Base-by-base conservation (phyloP, 1,284 basidiomycete species). In the Pulveroboletus sp. region DNA sequence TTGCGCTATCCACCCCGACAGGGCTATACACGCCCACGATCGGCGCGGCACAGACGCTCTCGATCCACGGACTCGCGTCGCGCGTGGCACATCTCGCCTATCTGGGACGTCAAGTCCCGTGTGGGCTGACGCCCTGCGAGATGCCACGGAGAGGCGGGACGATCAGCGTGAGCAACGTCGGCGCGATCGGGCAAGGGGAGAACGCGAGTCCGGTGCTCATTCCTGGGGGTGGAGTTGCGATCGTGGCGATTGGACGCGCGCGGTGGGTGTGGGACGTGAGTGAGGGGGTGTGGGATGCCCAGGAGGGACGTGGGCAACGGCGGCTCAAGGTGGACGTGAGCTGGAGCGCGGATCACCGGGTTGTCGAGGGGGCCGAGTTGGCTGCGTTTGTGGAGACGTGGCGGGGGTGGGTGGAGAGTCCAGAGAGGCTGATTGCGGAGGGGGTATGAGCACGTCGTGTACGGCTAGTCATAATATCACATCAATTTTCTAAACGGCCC, bases 301-400 rank as follows among this genome's bases (percentile, higher is more conserved):
- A 39, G 24, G 26, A 29, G 18, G 52, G 42, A 7, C 31, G 25
- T 15, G 89, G 87, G 1, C 81, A 85, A 65, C 74, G 81, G 57
- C 80, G 92, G 63, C 73, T 96, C 58, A 86, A 87, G 74, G 75
- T 93, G 47, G 83, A 85, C 24, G 81, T 94, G 4, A 91, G 89
- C 58, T 96, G 93, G 90, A 88, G 86, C 62, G 95, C 90, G 31
- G 95, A 97, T 71, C 95, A 97, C 77, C 77, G 95, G 20, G 86
- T 96, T 8, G 87, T 96, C 10, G 94, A 97, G 71, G 95, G 95
- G 8, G 94, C 94, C 0, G 95, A 97, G 76, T 73, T 97, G 59
- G 94, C 94, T 44, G 88, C 89, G 54, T 93, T 97, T 71, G 91
- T 95, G 49, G 92, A 96, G 75, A 81, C 82, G 43, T 97, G 95